Evolutionary conservation across 1,284 basidiomycete species (phyloP).

Genomic region (Coniophora puteana): DNA sequence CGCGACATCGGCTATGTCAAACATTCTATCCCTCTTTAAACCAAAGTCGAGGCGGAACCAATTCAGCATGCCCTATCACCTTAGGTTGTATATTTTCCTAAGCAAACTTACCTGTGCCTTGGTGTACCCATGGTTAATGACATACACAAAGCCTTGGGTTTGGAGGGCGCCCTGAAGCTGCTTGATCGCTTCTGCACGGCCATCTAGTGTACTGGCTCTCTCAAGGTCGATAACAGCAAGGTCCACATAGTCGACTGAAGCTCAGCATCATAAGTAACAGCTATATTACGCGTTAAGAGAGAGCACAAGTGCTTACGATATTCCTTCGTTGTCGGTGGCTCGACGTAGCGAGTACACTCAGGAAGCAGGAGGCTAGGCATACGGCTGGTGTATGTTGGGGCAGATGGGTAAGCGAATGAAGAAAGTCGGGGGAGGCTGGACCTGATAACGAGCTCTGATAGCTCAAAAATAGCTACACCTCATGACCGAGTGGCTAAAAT

Average conservation of each 20-base stretch:
- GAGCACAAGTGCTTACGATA: neutral
- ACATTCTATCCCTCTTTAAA: conserved; percentile 45
- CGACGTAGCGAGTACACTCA: conserved; percentile 4
- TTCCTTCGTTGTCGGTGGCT: conserved; percentile 1
- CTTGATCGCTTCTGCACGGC: conserved; percentile 40
- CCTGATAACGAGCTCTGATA: no score
- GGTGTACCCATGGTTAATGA: conserved; percentile 53
- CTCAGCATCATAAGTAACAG: no score
- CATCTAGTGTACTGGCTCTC: conserved; percentile 42
- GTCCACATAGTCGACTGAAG: conserved; percentile 66
- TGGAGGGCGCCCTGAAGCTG: conserved; percentile 53
- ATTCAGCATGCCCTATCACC: no score
- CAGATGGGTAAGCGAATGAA: conserved; percentile 1
- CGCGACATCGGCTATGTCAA: conserved; percentile 61
- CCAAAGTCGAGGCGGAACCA: neutral
- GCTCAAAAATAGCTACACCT: no score
- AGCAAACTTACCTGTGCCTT: conserved; percentile 38
- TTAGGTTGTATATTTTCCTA: no score
- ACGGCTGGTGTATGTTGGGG: neutral
- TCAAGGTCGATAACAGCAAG: conserved; percentile 61
- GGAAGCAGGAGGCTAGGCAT: conserved; percentile 4
- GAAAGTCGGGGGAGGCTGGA: no score
- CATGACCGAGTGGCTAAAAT: no score
- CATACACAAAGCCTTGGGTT: conserved; percentile 56
- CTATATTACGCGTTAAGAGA: neutral